Conservation (phyloP, 257 asterid species). For the Solanum chiquidenum region DNA sequence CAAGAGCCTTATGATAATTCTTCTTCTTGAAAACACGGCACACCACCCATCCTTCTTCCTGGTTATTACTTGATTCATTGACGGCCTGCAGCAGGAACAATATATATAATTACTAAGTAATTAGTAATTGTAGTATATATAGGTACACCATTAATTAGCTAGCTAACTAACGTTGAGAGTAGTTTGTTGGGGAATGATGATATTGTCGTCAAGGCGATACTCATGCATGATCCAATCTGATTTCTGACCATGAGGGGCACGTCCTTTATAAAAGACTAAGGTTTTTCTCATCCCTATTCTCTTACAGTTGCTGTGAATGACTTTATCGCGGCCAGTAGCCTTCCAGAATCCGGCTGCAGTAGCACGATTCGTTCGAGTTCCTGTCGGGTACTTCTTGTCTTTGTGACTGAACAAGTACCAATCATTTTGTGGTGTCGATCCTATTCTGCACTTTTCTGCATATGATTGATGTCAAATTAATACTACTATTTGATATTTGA, state of each 20-base stretch:
- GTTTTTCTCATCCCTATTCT: conserved; percentile 87
- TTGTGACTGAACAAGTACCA: conserved; percentile 96
- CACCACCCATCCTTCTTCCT: conserved; percentile 92
- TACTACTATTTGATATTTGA: no score
- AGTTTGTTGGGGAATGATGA: neutral
- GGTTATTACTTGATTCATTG: conserved; percentile 2
- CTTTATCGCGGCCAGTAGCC: conserved; percentile 89
- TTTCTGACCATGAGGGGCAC: conserved; percentile 89
- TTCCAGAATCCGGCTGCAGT: conserved; percentile 94
- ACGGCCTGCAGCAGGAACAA: conserved; percentile 1
- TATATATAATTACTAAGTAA: no score
- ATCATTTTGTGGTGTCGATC: conserved; percentile 79
- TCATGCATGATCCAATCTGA: conserved; percentile 97
- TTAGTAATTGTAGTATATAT: no score
- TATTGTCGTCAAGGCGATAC: conserved; percentile 60
- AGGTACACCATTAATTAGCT: no score
- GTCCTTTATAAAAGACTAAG: conserved; percentile 69
- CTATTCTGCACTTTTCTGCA: conserved; percentile 74
- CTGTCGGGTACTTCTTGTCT: conserved; percentile 82
- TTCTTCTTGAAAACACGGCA: conserved; percentile 98
- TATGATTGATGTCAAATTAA: no score
- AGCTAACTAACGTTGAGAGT: no score
- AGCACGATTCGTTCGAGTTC: conserved; percentile 82
- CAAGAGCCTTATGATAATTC: conserved; percentile 69
- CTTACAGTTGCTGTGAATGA: conserved; percentile 51